Conservation (phyloP, 306 rosid genomes). For the Dicorynia guianensis region DNA sequence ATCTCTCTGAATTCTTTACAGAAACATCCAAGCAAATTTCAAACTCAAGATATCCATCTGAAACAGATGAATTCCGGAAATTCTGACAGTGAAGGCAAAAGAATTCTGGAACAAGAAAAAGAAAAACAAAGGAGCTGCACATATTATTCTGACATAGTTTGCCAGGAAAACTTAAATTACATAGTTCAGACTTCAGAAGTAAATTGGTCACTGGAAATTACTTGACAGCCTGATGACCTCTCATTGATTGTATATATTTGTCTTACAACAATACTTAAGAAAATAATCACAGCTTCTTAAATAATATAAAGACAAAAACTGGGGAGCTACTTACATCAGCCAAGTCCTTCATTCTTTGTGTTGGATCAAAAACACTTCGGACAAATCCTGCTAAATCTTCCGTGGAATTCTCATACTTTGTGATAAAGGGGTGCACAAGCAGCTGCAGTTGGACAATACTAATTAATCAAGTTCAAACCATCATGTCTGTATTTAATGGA, state of each 20-base stretch:
- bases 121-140: not conserved
- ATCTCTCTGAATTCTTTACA: constrained; percentile 24
- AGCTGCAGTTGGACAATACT: constrained; percentile 64
- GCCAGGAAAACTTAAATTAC: constrained; percentile 2
- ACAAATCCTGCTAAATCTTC: constrained; percentile 84
- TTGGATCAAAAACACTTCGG: constrained; percentile 86
- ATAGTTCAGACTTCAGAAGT: not conserved
- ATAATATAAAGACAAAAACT: constrained; percentile 9
- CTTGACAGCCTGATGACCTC: not conserved
- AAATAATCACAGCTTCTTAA: constrained; percentile 19
- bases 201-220: constrained; percentile 15
- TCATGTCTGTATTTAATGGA: constrained; percentile 17
- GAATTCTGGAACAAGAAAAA: not conserved
- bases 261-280: not conserved
- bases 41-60: constrained; percentile 20
- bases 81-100: not conserved
- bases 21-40: not conserved
- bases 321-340: constrained; percentile 79
- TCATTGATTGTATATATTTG: constrained; percentile 1
- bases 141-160: constrained; percentile 12
- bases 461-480: constrained; percentile 43
- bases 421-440: constrained; percentile 85
- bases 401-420: constrained; percentile 59
- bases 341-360: constrained; percentile 92
- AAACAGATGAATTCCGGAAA: constrained; percentile 1